Percentiles rank a stretch among this genome's conserved stretches.
phyloP scores from a whole-genome alignment of 139 green algal species.

The Haematococcus lacustris region DNA sequence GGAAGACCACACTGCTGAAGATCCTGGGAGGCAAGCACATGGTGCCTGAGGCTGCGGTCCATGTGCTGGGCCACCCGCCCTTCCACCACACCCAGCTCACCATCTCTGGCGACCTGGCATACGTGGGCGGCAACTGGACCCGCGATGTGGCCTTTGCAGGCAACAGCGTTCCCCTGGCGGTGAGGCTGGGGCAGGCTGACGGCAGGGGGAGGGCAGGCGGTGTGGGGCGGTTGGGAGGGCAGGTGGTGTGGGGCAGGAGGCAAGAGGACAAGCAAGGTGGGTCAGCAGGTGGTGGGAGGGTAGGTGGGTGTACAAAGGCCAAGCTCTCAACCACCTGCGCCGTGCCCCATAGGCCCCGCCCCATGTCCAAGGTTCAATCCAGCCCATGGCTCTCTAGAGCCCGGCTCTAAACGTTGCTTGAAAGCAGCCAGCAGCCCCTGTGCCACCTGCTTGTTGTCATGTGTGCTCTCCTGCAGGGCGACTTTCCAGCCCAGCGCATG shows the following conservation, averaged over 20 bases:
- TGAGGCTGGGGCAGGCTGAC: slow-evolving; percentile 13
- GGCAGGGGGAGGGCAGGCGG: too few relatives aligned
- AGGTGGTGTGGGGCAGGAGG: too few relatives aligned
- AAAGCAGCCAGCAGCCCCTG: too few relatives aligned
- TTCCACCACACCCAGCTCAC: slow-evolving; percentile 90
- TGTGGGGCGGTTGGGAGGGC: too few relatives aligned
- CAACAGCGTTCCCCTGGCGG: slow-evolving; percentile 74
- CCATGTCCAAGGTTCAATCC: too few relatives aligned
- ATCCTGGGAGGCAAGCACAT: slow-evolving; percentile 89
- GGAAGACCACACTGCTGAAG: slow-evolving; percentile 84
- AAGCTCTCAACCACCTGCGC: too few relatives aligned
- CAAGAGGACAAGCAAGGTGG: too few relatives aligned
- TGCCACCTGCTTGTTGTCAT: neutral
- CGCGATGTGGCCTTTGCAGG: slow-evolving; percentile 90
- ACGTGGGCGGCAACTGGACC: slow-evolving; percentile 92
- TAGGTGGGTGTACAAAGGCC: too few relatives aligned
- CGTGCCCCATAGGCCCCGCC: too few relatives aligned
- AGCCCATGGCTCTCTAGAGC: too few relatives aligned
- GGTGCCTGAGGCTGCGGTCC: slow-evolving; percentile 43
- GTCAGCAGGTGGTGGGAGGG: too few relatives aligned
- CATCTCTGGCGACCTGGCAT: slow-evolving; percentile 70
- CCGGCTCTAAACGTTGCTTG: too few relatives aligned
- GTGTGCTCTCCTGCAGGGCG: slow-evolving; percentile 42
- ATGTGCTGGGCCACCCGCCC: slow-evolving; percentile 72
- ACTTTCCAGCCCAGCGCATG: slow-evolving; percentile 87